Evolutionary conservation across 2,329 filamentous ascomycete genomes (phyloP).

Genomic region (Alternaria sp.): DNA sequence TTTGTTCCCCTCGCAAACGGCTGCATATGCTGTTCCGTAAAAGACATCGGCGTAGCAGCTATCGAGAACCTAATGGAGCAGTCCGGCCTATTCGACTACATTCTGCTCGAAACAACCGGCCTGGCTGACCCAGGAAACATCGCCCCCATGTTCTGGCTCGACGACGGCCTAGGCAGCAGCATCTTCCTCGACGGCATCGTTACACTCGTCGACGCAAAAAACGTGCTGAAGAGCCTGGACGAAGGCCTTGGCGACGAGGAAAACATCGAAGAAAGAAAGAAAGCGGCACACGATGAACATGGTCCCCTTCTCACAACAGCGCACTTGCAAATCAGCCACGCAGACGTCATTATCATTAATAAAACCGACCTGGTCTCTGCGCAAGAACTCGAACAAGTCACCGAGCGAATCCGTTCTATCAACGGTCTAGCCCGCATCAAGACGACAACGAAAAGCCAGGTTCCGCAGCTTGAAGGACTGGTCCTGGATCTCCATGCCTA

Average conservation of each 20-base stretch:
- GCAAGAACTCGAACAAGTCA: constrained; percentile 72
- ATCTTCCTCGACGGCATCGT: constrained; percentile 98
- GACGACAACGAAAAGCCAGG: constrained; percentile 77
- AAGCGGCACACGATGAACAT: constrained; percentile 54
- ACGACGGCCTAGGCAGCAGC: constrained; percentile 90
- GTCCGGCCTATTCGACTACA: constrained; percentile 94
- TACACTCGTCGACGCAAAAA: constrained; percentile 93
- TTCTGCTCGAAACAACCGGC: constrained; percentile 93
- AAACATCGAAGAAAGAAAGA: constrained; percentile 57
- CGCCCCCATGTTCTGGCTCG: constrained; percentile 95
- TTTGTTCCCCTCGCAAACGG: constrained; percentile 97
- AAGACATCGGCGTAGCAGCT: constrained; percentile 92
- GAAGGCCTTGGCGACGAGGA: constrained; percentile 58
- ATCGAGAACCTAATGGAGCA: constrained; percentile 96
- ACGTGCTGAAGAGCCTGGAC: constrained; percentile 82
- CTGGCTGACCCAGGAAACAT: constrained; percentile 95
- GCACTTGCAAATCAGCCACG: constrained; percentile 95
- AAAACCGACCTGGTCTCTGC: constrained; percentile 83
- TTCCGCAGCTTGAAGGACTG: constrained; percentile 83
- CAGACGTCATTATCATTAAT: constrained; percentile 93
- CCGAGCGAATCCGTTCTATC: constrained; percentile 77
- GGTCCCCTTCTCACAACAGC: constrained; percentile 85
- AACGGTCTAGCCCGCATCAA: constrained; percentile 88
- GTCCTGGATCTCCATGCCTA: constrained; percentile 93
- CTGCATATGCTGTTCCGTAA: constrained; percentile 97